A percentile compares a stretch with the other conserved stretches of the same genome.
Conservation (phyloP, 1,139 yeast species). For the Fermentozyma sake region DNA sequence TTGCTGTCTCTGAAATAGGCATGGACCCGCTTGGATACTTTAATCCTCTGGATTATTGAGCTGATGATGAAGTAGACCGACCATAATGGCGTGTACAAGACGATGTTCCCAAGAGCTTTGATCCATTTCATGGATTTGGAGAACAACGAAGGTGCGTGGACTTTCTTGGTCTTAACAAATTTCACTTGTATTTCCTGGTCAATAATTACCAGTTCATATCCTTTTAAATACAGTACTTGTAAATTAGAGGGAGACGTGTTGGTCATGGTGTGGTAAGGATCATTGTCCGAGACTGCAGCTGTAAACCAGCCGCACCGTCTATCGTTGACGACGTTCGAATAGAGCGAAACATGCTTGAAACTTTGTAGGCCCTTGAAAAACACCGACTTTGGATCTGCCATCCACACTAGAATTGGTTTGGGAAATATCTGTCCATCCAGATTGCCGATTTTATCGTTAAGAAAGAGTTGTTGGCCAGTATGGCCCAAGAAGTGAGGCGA, state of each 20-base stretch:
- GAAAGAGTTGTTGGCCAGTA: slow-evolving; percentile 69
- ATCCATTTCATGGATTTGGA: slow-evolving; percentile 37
- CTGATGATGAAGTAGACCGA: slow-evolving; percentile 42
- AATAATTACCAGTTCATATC: slow-evolving; percentile 52
- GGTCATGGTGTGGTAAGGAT: slow-evolving; percentile 52
- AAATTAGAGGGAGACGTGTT: slow-evolving; percentile 37
- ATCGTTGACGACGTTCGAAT: slow-evolving; percentile 76
- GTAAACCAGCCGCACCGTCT: slow-evolving; percentile 82
- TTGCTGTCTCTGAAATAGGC: slow-evolving; percentile 25
- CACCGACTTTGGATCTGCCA: slow-evolving; percentile 59
- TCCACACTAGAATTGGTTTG: slow-evolving; percentile 54
- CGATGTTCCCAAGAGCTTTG: slow-evolving; percentile 33
- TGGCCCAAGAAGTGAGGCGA: slow-evolving; percentile 64
- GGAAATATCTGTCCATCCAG: no score
- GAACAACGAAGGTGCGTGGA: background rate
- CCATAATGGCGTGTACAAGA: slow-evolving; percentile 54
- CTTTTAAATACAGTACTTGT: slow-evolving; percentile 41
- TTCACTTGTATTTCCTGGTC: slow-evolving; percentile 38
- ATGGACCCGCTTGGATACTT: slow-evolving; percentile 29
- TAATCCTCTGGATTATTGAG: slow-evolving; percentile 38
- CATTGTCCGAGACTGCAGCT: slow-evolving; percentile 59
- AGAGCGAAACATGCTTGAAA: slow-evolving; percentile 53
- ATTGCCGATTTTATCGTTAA: slow-evolving; percentile 39
- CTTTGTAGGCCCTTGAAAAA: slow-evolving; percentile 52
- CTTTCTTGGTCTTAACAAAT: slow-evolving; percentile 3